Evolutionary conservation across 148 eudicot genomes (phyloP).

Genomic region (Polygonum aviculare): DNA sequence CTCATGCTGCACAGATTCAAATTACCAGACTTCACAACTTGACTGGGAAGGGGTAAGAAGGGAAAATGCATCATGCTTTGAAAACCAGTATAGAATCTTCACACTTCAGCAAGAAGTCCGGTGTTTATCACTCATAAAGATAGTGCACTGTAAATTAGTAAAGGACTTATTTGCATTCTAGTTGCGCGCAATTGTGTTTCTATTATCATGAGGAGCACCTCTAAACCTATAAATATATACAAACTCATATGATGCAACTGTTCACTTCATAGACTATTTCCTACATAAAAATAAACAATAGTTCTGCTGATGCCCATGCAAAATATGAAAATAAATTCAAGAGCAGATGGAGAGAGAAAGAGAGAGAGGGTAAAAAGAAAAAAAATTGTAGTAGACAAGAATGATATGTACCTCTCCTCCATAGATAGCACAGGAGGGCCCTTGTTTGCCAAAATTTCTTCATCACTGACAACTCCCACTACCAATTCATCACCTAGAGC

Average conservation of each 20-base stretch:
- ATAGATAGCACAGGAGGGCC: slow-evolving; percentile 91
- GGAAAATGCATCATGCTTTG: background rate
- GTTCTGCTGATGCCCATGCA: background rate
- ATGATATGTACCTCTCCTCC: slow-evolving; percentile 71
- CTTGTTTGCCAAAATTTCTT: slow-evolving; percentile 78
- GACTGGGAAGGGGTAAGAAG: background rate
- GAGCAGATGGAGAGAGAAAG: background rate
- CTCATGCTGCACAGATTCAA: background rate
- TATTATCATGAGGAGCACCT: background rate
- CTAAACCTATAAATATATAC: background rate
- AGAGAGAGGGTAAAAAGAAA: background rate
- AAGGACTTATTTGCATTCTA: background rate
- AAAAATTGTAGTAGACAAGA: background rate
- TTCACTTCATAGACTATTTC: background rate
- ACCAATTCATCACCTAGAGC: slow-evolving; percentile 86
- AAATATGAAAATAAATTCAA: background rate
- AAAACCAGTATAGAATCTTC: background rate
- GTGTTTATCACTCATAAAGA: background rate
- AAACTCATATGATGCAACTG: background rate
- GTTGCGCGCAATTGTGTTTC: background rate
- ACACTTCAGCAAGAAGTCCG: background rate
- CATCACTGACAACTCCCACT: slow-evolving; percentile 91
- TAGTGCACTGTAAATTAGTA: background rate
- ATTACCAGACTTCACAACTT: background rate
- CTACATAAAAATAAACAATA: background rate